Evolutionary conservation across 2,329 filamentous ascomycete genomes (phyloP), one percentile per base, ranked within the genome.

Genomic region (Stemphylium vesicarium): DNA sequence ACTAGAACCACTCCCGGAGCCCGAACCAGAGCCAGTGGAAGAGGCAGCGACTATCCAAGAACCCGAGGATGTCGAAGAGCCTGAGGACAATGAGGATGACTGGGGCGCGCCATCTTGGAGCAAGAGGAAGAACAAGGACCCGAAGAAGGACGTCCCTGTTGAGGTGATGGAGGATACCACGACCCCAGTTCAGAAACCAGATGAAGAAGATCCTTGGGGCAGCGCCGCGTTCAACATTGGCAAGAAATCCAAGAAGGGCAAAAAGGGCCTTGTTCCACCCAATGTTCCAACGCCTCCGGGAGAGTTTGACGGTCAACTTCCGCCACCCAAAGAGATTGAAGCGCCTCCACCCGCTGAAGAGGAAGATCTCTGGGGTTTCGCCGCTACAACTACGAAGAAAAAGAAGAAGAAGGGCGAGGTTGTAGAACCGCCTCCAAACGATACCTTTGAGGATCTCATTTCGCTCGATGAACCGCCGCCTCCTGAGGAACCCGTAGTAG

Each of bases 41-140:
- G 69, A 71, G 22, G 33, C 57, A 13, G 59, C 67, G 12, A 57
- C 62, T 32, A 61, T 77, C 7, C 77, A 79, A 61, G 73, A 75
- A 51, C 79, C 81, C n/a, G 80, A 79, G 57, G 76, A 71, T 20
- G 74, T 83, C 7, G 80, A 83, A 53, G 82, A 84, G 63, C 78
- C 81, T 2, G 79, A 79, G 53, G 72, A 81, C 24, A 75, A 78
- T 12, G 81, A 84, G 49, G 82, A 82, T 53, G 84, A 84, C 61
- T 85, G 84, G 69, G 81, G 77, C 55, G 81, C 82, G 42, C 86
- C 84, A 79, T 82, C 81, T 29, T 84, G 80, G 46, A 79, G 81
- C 5, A 84, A 82, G 56, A 85, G 70, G 48, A 75, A 69, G 55
- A 64, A 75, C 53, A 78, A 66, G 37, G 62, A 60, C 20, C 66